Evolutionary conservation across 352 stramenopile genomes (phyloP), one percentile per base, ranked within the genome.

Genomic region (Phytophthora rubi): DNA sequence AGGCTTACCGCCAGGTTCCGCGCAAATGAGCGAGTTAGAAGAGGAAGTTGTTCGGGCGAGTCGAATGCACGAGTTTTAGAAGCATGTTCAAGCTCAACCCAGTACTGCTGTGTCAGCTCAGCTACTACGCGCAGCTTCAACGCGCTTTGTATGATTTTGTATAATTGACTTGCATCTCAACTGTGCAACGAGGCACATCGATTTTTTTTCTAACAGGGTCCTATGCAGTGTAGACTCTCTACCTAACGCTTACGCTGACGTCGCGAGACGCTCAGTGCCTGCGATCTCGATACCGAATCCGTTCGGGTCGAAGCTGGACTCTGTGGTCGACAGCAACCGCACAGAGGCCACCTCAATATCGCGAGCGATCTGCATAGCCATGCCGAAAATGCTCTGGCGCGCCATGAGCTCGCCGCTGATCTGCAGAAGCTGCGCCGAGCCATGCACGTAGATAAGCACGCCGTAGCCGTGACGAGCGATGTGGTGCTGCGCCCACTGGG

Each of bases 401-500:
- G 85, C 87, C 89, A 96, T 96, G 37, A 94, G 71, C 57, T 94
- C 85, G 13, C 87, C 89, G 51, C 86, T 94, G 54, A 94, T 84
- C 62, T 92, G 83, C 33, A 92, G 65, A 47, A 96, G 59, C 49
- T 85, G 78, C 26, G 77, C 72, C 32, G 79, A 85, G 53, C 81
- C 80, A 57, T 89, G 78, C 16, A 89, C 70, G 69, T 90, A 91
- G 37, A 93, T 82, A 28, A 94, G 42, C 5, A 93, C 54, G 15
- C 87, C 87, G 8, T 61, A 52, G 16, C 72, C 80, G 51, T 77
- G 65, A 37, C 70, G 59, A 5, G 62, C 73, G 26, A 96, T 76
- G 62, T 81, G 74, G 65, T 94, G 67, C 70, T 90, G 78, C 5
- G 85, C 88, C 81, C 83, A 96, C 58, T 93, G 84, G 13, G 83